These are phyloP conservation scores for Colletotrichum acutatum DNA, from an alignment of 2,329 filamentous ascomycete species.

Conservation along the genomic window DNA sequence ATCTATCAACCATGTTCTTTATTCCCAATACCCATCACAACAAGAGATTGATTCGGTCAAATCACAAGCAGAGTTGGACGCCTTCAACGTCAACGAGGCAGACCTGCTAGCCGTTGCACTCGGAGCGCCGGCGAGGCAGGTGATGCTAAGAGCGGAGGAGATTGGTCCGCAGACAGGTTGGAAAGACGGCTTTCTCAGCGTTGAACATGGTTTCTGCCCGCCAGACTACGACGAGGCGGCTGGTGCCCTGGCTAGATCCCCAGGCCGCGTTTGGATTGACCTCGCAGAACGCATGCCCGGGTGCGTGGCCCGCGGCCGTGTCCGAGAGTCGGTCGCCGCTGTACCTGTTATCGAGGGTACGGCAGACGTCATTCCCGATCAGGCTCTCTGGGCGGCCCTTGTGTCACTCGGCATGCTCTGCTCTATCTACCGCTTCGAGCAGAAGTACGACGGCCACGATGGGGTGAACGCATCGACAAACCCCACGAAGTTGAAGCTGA, in stretches of 20 bases:
- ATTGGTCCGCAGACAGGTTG: constrained; percentile 61
- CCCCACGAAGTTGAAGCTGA: constrained; percentile 45
- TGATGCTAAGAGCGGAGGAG: constrained; percentile 63
- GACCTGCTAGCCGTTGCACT: constrained; percentile 63
- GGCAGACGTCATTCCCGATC: constrained; percentile 60
- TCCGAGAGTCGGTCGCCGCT: constrained; percentile 59
- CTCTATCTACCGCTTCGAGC: constrained; percentile 64
- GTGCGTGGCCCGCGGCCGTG: constrained; percentile 59
- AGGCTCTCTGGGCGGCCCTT: constrained; percentile 62
- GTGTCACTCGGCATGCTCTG: constrained; percentile 63
- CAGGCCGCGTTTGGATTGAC: constrained; percentile 64
- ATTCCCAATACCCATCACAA: constrained; percentile 53
- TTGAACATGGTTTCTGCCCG: constrained; percentile 63
- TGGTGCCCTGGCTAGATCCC: constrained; percentile 57
- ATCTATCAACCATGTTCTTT: constrained; percentile 59
- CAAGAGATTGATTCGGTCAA: constrained; percentile 53
- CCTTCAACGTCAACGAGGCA: constrained; percentile 57
- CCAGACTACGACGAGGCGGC: constrained; percentile 61
- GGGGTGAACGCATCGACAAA: constrained; percentile 51
- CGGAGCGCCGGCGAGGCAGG: constrained; percentile 64
- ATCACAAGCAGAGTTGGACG: constrained; percentile 52
- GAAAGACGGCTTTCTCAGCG: constrained; percentile 63
- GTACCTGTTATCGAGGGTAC: constrained; percentile 61
- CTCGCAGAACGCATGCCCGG: constrained; percentile 65
- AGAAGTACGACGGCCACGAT: constrained; percentile 61